A percentile compares a stretch with the other conserved stretches of the same genome.
Evolutionary conservation across 1,139 yeast species (phyloP).

Genomic region (Candida tropicalis): DNA sequence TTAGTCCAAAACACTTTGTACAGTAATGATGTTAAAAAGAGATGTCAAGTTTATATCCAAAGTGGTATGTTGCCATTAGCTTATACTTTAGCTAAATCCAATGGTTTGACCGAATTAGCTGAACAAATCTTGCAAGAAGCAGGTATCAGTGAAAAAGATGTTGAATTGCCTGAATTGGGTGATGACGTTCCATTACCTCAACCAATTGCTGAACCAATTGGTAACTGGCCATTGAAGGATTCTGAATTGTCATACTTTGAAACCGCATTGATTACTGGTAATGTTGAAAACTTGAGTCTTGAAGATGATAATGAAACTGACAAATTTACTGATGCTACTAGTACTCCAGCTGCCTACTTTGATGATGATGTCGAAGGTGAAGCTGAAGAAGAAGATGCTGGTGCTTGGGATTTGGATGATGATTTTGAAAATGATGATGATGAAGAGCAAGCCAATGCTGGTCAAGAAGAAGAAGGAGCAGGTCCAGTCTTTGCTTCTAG

Average conservation of each 20-base stretch:
- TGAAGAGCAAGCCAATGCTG: slow-evolving; percentile 42
- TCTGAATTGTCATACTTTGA: slow-evolving; percentile 81
- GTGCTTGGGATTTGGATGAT: slow-evolving; percentile 56
- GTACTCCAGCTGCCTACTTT: slow-evolving; percentile 20
- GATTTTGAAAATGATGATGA: slow-evolving; percentile 49
- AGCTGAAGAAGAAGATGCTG: slow-evolving; percentile 50
- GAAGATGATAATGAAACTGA: slow-evolving; percentile 42
- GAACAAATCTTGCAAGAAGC: slow-evolving; percentile 69
- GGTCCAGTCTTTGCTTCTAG: slow-evolving; percentile 31
- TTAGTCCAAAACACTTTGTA: slow-evolving; percentile 83
- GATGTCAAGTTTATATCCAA: slow-evolving; percentile 73
- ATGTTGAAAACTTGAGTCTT: slow-evolving; percentile 63
- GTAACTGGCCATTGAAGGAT: slow-evolving; percentile 83
- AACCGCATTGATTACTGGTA: slow-evolving; percentile 73
- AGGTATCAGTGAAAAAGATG: slow-evolving; percentile 64
- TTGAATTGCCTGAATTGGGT: slow-evolving; percentile 58
- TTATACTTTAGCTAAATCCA: slow-evolving; percentile 87
- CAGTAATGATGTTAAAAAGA: slow-evolving; percentile 71
- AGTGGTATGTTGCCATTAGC: slow-evolving; percentile 89
- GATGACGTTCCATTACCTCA: slow-evolving; percentile 45
- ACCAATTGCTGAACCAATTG: slow-evolving; percentile 47
- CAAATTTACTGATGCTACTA: slow-evolving; percentile 17
- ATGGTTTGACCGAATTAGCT: slow-evolving; percentile 79
- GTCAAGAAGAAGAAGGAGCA: slow-evolving; percentile 23
- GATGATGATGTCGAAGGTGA: slow-evolving; percentile 47